Conservation (phyloP, 768 basidiomycete species). For the Trametes punicea region DNA sequence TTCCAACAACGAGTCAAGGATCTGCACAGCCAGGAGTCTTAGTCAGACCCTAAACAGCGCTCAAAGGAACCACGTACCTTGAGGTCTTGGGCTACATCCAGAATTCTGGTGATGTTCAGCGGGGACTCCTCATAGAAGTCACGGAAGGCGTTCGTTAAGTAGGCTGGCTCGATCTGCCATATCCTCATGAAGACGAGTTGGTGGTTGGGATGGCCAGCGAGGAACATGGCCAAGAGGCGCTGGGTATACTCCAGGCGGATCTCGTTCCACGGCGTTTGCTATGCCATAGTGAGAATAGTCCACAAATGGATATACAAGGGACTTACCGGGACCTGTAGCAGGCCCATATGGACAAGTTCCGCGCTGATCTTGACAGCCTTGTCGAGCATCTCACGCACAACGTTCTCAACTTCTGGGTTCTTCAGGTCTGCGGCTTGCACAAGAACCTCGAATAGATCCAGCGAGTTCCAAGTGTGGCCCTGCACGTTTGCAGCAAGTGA, state of each 20-base stretch:
- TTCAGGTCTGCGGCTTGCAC: slow-evolving; percentile 78
- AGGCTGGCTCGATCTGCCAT: slow-evolving; percentile 85
- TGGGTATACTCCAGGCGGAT: slow-evolving; percentile 85
- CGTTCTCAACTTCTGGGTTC: slow-evolving; percentile 62
- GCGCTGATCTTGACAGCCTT: slow-evolving; percentile 92
- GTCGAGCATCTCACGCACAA: slow-evolving; percentile 89
- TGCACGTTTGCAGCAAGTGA: slow-evolving; percentile 88
- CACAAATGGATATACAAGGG: background rate
- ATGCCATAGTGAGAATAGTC: slow-evolving; percentile 15
- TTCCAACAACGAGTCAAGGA: slow-evolving; percentile 88
- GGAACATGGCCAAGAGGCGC: slow-evolving; percentile 83
- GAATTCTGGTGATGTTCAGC: slow-evolving; percentile 88
- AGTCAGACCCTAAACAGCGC: too few species aligned
- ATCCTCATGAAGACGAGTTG: slow-evolving; percentile 97
- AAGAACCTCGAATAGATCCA: slow-evolving; percentile 85
- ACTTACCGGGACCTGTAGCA: slow-evolving; percentile 85
- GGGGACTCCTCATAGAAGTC: slow-evolving; percentile 92
- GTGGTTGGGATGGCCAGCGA: slow-evolving; percentile 90
- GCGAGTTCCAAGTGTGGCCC: slow-evolving; percentile 90
- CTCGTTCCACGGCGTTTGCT: slow-evolving; percentile 85
- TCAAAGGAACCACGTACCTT: slow-evolving; percentile 70
- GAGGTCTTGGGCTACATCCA: slow-evolving; percentile 93
- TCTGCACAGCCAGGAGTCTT: slow-evolving; percentile 47
- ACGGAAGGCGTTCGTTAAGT: slow-evolving; percentile 83
- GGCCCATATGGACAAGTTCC: slow-evolving; percentile 90